These are phyloP conservation scores for Phytophthora quininea DNA, from an alignment of 352 stramenopile species.

Conservation along the genomic window DNA sequence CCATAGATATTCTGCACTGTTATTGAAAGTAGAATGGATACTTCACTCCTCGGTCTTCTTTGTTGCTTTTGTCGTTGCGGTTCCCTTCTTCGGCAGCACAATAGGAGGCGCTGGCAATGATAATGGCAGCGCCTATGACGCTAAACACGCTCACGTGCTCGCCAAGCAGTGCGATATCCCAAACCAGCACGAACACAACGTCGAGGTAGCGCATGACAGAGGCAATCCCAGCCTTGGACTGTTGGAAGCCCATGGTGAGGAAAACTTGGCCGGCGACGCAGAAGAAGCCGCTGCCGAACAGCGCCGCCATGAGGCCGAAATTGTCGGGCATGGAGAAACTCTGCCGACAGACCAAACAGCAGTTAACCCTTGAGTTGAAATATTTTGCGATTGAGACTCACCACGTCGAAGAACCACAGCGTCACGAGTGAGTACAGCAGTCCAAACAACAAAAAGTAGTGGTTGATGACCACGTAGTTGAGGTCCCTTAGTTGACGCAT, in stretches of 20 bases:
- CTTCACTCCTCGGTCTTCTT: conserved; percentile 21
- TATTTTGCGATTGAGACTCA: conserved; percentile 20
- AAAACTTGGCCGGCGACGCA: conserved; percentile 67
- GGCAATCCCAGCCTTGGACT: conserved; percentile 75
- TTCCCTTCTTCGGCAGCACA: conserved; percentile 39
- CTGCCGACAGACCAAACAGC: conserved; percentile 1
- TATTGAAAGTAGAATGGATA: too few species aligned
- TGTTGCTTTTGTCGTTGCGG: background rate
- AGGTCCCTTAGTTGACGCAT: conserved; percentile 61
- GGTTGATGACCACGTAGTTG: conserved; percentile 41
- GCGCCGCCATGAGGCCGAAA: conserved; percentile 37
- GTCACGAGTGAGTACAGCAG: conserved; percentile 31
- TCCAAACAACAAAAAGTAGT: conserved; percentile 50
- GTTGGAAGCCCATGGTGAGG: conserved; percentile 77
- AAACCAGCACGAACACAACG: conserved; percentile 78
- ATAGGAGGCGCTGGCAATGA: conserved; percentile 60
- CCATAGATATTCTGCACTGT: too few species aligned
- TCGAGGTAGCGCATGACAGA: conserved; percentile 83
- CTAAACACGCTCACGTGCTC: conserved; percentile 68
- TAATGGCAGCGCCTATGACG: conserved; percentile 61
- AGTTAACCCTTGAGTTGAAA: background rate
- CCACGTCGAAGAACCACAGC: conserved; percentile 38
- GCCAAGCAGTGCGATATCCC: conserved; percentile 53
- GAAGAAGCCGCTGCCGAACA: conserved; percentile 60
- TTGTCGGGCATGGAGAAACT: conserved; percentile 44